Conservation (phyloP, 78 protist species). For the Mantamonas sphyraenae region DNA sequence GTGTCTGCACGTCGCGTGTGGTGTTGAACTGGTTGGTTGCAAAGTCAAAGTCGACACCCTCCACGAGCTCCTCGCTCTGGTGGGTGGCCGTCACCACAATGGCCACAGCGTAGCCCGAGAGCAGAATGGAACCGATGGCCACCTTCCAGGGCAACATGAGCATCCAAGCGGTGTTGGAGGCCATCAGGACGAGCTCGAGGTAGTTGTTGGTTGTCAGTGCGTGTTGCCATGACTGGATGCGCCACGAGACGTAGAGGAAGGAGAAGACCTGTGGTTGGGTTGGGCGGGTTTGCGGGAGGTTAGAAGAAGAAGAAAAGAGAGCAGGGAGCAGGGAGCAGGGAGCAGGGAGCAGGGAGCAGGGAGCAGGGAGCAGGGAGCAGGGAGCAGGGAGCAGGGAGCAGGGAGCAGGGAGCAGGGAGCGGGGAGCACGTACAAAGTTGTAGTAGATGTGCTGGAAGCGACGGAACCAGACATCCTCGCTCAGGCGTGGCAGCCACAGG, state of each 20-base stretch:
- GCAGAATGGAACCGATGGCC: neutral
- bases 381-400: too few relatives aligned
- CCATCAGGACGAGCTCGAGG: neutral
- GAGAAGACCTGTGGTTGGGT: neutral
- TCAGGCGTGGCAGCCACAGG: neutral
- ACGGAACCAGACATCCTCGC: neutral
- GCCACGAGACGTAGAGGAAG: neutral
- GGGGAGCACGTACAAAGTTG: too few relatives aligned
- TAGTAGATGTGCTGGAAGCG: neutral
- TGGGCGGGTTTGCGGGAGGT: too few relatives aligned
- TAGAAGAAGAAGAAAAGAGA: too few relatives aligned
- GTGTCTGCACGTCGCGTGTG: constrained; percentile 19
- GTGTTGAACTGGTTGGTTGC: constrained; percentile 5
- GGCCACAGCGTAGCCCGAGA: neutral
- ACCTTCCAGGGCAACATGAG: neutral
- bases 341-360: neutral
- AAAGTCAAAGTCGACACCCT: neutral
- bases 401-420: too few relatives aligned
- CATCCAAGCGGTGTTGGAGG: neutral
- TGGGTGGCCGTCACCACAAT: constrained; percentile 9
- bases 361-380: neutral
- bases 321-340: too few relatives aligned
- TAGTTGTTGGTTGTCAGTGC: neutral
- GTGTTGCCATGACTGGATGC: neutral
- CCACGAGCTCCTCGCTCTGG: constrained; percentile 4